Conservation (phyloP, 352 stramenopile species). For the Phytophthora citrophthora region DNA sequence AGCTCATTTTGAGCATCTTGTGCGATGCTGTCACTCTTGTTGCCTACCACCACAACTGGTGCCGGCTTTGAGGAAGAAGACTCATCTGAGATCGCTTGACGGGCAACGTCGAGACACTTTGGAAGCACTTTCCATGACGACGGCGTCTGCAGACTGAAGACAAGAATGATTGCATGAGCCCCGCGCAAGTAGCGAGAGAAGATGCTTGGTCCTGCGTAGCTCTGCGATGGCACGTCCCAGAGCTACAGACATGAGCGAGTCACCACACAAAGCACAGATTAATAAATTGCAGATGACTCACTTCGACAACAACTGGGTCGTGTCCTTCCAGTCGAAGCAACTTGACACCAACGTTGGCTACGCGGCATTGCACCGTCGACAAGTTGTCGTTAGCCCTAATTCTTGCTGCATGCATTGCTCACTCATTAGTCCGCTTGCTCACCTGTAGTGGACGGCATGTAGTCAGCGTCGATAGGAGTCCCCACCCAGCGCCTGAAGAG, state of each 20-base stretch:
- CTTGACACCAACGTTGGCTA: constrained; percentile 62
- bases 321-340: constrained; percentile 51
- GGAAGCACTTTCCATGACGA: constrained; percentile 38
- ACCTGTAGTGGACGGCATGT: constrained; percentile 50
- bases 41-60: constrained; percentile 38
- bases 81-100: constrained; percentile 14
- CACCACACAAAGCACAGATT: not conserved
- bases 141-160: constrained; percentile 46
- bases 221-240: constrained; percentile 65
- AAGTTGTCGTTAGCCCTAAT: constrained; percentile 1
- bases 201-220: constrained; percentile 55
- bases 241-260: constrained; percentile 34
- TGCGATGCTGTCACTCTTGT: constrained; percentile 28
- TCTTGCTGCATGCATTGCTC: not conserved
- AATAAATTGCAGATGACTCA: constrained; percentile 11
- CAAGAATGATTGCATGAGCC: constrained; percentile 41
- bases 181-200: constrained; percentile 48
- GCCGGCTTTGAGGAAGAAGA: not conserved
- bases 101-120: constrained; percentile 29
- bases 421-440: constrained; percentile 7
- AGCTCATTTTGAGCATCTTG: constrained; percentile 1
- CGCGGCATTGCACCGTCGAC: constrained; percentile 1
- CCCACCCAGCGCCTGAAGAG: constrained; percentile 62
- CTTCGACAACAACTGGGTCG: constrained; percentile 49
- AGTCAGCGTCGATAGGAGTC: constrained; percentile 18